These are phyloP conservation scores for Populus trichocarpa DNA, from an alignment of 441 rosid genomes.

Conservation along the genomic window DNA sequence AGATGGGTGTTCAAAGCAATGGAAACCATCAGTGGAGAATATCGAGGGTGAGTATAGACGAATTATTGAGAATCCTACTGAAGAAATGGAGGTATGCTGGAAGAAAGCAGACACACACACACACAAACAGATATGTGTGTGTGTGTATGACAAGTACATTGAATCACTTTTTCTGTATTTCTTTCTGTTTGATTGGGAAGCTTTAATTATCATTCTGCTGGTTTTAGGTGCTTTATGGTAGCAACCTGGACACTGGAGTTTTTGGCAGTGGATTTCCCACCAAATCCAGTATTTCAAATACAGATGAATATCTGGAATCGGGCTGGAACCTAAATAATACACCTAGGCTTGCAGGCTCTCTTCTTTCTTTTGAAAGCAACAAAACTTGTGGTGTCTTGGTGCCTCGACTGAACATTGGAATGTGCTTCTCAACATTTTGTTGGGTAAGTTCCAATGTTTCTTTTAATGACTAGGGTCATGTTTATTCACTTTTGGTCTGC, in stretches of 20 bases:
- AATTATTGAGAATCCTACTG: constrained; percentile 52
- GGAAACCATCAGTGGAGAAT: constrained; percentile 37
- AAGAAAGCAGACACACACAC: neutral
- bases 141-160: neutral
- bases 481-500: neutral
- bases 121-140: neutral
- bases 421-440: constrained; percentile 55
- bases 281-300: constrained; percentile 18
- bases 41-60: constrained; percentile 60
- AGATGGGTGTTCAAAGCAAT: constrained; percentile 14
- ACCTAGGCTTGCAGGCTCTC: constrained; percentile 59
- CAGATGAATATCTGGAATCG: constrained; percentile 36
- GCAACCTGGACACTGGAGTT: constrained; percentile 36
- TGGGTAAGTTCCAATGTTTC: constrained; percentile 54
- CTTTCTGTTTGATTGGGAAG: constrained; percentile 5
- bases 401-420: constrained; percentile 63
- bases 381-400: constrained; percentile 32
- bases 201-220: constrained; percentile 9
- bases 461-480: neutral
- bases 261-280: constrained; percentile 75
- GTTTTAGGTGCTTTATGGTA: constrained; percentile 56
- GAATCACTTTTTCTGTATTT: neutral
- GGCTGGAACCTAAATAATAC: constrained; percentile 75
- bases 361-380: constrained; percentile 50
- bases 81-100: constrained; percentile 51